These are phyloP conservation scores for Eurotiales sp. DNA, from an alignment of 2,329 filamentous ascomycete genomes.

Conservation along the genomic window DNA sequence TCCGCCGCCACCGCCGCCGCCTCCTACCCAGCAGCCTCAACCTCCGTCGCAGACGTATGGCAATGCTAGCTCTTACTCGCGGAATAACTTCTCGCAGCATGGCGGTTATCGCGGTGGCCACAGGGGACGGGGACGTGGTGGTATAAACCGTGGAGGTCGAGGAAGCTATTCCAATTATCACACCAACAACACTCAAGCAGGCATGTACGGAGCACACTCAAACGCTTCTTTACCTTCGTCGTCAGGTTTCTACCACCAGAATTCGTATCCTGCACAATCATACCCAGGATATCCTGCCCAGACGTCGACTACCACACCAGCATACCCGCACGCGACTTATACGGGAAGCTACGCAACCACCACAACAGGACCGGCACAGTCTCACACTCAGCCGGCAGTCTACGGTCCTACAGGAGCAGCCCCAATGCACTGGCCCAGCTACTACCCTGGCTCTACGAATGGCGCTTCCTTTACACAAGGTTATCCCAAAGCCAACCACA, in stretches of 20 bases:
- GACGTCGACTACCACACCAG: not conserved
- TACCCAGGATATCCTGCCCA: slow-evolving; percentile 19
- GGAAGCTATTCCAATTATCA: slow-evolving; percentile 24
- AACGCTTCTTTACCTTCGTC: slow-evolving; percentile 17
- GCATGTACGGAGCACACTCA: slow-evolving; percentile 25
- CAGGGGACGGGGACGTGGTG: slow-evolving; percentile 34
- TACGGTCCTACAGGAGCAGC: slow-evolving; percentile 45
- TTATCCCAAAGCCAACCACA: slow-evolving; percentile 22
- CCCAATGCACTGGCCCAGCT: slow-evolving; percentile 53
- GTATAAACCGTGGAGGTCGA: slow-evolving; percentile 26
- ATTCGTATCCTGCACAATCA: not conserved
- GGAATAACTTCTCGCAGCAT: slow-evolving; percentile 19
- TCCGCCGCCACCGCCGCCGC: slow-evolving; percentile 43
- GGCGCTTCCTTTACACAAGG: slow-evolving; percentile 20
- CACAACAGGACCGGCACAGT: not conserved
- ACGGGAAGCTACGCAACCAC: not conserved
- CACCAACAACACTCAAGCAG: slow-evolving; percentile 18
- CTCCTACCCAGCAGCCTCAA: slow-evolving; percentile 20
- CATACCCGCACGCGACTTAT: slow-evolving; percentile 5
- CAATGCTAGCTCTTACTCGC: slow-evolving; percentile 23
- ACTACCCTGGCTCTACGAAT: slow-evolving; percentile 38
- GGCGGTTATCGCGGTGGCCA: slow-evolving; percentile 23
- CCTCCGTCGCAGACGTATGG: slow-evolving; percentile 21
- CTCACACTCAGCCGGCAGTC: not conserved
- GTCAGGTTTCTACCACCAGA: slow-evolving; percentile 7